These are phyloP conservation scores for Saccharomycopsis schoenii DNA, from an alignment of 805 yeast genomes.

Conservation along the genomic window DNA sequence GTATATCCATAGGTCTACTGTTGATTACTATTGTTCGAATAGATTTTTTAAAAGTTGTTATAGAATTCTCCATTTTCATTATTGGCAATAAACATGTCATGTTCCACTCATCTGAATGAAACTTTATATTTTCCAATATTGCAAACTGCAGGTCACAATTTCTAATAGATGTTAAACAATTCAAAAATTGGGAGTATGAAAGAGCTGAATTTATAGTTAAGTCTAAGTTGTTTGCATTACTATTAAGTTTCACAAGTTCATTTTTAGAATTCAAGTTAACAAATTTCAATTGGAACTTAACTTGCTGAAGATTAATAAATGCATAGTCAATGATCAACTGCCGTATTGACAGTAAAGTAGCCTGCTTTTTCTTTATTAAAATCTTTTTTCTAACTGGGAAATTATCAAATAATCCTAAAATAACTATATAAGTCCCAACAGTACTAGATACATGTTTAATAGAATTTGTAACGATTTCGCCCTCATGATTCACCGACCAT, in stretches of 20 bases:
- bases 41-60: conserved; percentile 20
- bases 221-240: conserved; percentile 9
- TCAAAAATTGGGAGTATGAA: conserved; percentile 14
- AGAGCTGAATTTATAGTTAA: conserved; percentile 14
- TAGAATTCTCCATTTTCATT: conserved; percentile 25
- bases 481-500: conserved; percentile 29
- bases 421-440: conserved; percentile 29
- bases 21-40: conserved; percentile 28
- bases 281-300: conserved; percentile 19
- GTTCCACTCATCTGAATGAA: conserved; percentile 2
- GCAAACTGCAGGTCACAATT: conserved; percentile 17
- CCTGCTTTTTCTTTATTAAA: conserved; percentile 22
- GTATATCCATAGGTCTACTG: conserved; percentile 25
- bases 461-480: conserved; percentile 21
- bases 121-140: conserved; percentile 5
- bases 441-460: conserved; percentile 23
- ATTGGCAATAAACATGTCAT: conserved; percentile 26
- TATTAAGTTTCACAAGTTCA: not conserved
- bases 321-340: conserved; percentile 26
- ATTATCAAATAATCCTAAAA: conserved; percentile 26
- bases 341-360: conserved; percentile 22
- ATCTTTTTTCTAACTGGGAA: conserved; percentile 29
- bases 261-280: conserved; percentile 11
- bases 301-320: conserved; percentile 23
- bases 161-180: conserved; percentile 19